These are phyloP conservation scores for Penicillium bialowiezense DNA, from an alignment of 495 filamentous ascomycete genomes.

Conservation along the genomic window DNA sequence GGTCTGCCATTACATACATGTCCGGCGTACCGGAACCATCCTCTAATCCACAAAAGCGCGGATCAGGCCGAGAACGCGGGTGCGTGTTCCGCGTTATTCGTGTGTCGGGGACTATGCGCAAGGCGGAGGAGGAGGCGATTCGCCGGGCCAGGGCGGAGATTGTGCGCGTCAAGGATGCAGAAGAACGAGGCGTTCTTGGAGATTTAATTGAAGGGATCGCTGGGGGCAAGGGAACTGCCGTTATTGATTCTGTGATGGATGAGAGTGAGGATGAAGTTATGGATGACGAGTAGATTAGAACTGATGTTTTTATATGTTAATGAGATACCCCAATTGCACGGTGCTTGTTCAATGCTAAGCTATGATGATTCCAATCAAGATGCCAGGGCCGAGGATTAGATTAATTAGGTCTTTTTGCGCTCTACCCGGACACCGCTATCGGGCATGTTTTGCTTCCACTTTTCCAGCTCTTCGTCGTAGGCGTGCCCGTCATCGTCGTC, in stretches of 20 bases:
- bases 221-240: conserved; percentile 16
- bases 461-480: conserved; percentile 36
- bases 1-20: conserved; percentile 85
- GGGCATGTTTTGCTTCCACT: conserved; percentile 31
- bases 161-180: conserved; percentile 52
- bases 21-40: conserved; percentile 55
- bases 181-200: conserved; percentile 40
- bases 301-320: conserved; percentile 14
- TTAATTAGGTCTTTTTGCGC: conserved; percentile 36
- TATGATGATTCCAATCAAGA: background rate
- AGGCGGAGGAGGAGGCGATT: conserved; percentile 86
- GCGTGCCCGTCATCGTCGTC: conserved; percentile 28
- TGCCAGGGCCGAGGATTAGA: background rate
- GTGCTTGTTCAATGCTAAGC: background rate
- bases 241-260: conserved; percentile 27
- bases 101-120: conserved; percentile 91
- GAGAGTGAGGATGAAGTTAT: conserved; percentile 53
- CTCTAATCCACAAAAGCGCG: conserved; percentile 28
- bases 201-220: conserved; percentile 31
- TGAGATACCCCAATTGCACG: conserved; percentile 30
- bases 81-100: conserved; percentile 84
- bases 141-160: conserved; percentile 69
- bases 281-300: conserved; percentile 18
- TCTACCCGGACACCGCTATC: conserved; percentile 47
- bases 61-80: conserved; percentile 34